phyloP scores from a whole-genome alignment of 345 rosid genomes.

The Sonneratia caseolaris region DNA sequence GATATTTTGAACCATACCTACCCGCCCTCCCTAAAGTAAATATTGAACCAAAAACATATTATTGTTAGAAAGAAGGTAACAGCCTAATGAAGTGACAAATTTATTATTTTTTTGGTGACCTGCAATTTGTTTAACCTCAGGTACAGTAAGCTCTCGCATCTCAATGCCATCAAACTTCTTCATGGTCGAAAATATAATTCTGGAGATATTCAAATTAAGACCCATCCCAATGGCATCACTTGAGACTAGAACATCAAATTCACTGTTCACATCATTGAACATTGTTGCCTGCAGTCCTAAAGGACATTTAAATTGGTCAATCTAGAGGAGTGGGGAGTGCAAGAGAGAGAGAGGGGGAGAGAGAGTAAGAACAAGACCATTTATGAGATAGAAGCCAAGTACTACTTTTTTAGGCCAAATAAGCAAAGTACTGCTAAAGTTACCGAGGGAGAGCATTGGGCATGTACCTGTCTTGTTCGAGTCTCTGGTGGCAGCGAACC shows the following conservation, averaged over 20 bases:
- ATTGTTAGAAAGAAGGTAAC: not conserved
- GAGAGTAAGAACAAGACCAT: not conserved
- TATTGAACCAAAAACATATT: not conserved
- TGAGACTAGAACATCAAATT: slow-evolving; percentile 93
- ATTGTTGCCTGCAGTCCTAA: slow-evolving; percentile 67
- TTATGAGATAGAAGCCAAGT: not conserved
- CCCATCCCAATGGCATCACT: slow-evolving; percentile 99
- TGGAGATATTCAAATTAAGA: slow-evolving; percentile 80
- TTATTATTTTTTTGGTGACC: slow-evolving; percentile 26
- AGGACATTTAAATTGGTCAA: slow-evolving; percentile 2
- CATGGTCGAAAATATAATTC: slow-evolving; percentile 77
- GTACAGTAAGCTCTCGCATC: slow-evolving; percentile 55
- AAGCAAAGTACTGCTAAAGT: not conserved
- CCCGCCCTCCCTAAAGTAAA: slow-evolving; percentile 70
- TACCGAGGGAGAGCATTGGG: slow-evolving; percentile 16
- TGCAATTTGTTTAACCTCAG: slow-evolving; percentile 95
- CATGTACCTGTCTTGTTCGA: slow-evolving; percentile 79
- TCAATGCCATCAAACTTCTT: slow-evolving; percentile 65
- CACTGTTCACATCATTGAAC: slow-evolving; percentile 76
- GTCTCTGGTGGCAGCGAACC: slow-evolving; percentile 92
- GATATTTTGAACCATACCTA: slow-evolving; percentile 77
- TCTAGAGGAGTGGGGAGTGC: not conserved
- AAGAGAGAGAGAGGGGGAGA: not conserved
- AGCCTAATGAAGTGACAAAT: not conserved
- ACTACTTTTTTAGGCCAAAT: not conserved